phyloP scores from a whole-genome alignment of 441 rosid genomes.

The Syzygium malaccense region DNA sequence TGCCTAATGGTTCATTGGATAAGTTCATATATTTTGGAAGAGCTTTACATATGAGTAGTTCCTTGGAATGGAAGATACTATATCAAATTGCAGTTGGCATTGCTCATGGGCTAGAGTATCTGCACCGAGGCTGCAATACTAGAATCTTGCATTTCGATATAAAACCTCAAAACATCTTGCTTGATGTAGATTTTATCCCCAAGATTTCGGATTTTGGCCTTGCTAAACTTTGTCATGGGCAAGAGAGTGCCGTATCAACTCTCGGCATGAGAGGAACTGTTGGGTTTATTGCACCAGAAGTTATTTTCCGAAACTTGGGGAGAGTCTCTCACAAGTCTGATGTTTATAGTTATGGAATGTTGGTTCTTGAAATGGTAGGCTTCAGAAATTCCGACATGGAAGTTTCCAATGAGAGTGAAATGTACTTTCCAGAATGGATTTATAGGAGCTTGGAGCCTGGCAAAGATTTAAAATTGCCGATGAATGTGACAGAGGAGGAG shows the following conservation, averaged over 20 bases:
- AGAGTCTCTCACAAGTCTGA: not conserved
- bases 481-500: slow-evolving; percentile 12
- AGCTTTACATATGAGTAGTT: not conserved
- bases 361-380: slow-evolving; percentile 5
- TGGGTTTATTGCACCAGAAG: slow-evolving; percentile 28
- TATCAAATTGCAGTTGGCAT: slow-evolving; percentile 26
- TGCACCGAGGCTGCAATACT: slow-evolving; percentile 42
- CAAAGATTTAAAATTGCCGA: not conserved
- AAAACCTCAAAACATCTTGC: slow-evolving; percentile 43
- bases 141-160: not conserved
- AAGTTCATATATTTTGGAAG: not conserved
- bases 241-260: slow-evolving; percentile 21
- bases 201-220: slow-evolving; percentile 46
- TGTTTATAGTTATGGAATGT: not conserved
- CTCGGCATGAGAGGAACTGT: slow-evolving; percentile 20
- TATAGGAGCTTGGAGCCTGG: no score
- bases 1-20: slow-evolving; percentile 25
- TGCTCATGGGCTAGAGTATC: slow-evolving; percentile 39
- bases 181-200: slow-evolving; percentile 29
- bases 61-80: not conserved
- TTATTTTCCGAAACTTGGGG: not conserved
- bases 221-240: slow-evolving; percentile 25
- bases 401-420: no score
- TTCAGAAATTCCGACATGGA: not conserved
- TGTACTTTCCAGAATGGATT: no score